Evolutionary conservation across 495 filamentous ascomycete genomes (phyloP), one percentile per base, ranked within the genome.

Genomic region (Baudoinia panamericana): DNA sequence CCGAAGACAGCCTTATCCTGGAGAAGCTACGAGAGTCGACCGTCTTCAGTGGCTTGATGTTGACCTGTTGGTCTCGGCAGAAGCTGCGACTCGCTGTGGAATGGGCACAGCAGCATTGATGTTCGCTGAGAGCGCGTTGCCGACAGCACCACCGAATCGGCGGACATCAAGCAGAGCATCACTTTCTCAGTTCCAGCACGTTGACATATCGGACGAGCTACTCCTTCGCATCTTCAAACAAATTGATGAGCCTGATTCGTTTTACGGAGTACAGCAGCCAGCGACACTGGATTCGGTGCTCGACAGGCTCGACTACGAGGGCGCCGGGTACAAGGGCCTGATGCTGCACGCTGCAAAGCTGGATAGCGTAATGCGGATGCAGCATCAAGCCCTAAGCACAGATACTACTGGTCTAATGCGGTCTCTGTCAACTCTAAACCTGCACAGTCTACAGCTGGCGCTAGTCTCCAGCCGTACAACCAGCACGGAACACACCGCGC

Each of bases 191-290:
- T 18, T 43, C 5, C 19, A 30, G 12, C 17, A 29, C 7, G 44
- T 23, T 5, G 36, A 40, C 27, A 65, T 78, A 19, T 72, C 82
- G 12, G 64, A 69, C 9, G 72, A 80, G 7, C 64, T 90, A 13
- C 57, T 95, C 5, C 69, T 93, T 43, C 63, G 72, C 7, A 82
- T 96, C 2, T 97, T 84, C 56, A 78, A 79, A 57, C 82, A 84
- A 42, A 79, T 96, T 26, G 87, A 94, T 58, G 90, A 97, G 56
- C 87, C 86, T 11, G 90, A 97, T 55, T 75, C 87, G 13, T 96
- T 87, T 56, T 96, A 97, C 52, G 90, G 90, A n/a, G 76, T 96
- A 16, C 71, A 80, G 33, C 82, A 92, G 56, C 71, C 69, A 17
- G 71, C 84, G 9, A 82, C 74, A 32, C 62, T 97, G 28, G 64